These are phyloP conservation scores for Penicillium crustosum DNA, from an alignment of 2,329 filamentous ascomycete species.

Conservation along the genomic window DNA sequence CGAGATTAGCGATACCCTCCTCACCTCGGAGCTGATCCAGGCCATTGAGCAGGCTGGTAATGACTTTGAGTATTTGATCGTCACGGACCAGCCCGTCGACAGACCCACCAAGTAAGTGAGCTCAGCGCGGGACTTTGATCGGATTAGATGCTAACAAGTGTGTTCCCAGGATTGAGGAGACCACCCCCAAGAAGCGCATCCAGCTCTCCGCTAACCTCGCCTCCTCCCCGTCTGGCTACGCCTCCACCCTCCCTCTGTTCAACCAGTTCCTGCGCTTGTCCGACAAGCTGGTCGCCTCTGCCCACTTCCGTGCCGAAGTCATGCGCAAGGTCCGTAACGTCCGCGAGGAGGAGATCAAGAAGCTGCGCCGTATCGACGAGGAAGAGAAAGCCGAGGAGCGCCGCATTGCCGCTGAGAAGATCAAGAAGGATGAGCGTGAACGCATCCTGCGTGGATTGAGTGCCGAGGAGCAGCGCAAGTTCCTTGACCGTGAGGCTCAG, in stretches of 20 bases:
- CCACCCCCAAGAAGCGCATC: constrained; percentile 79
- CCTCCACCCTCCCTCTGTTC: constrained; percentile 71
- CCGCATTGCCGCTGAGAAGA: constrained; percentile 53
- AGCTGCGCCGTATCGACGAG: constrained; percentile 76
- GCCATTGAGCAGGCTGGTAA: constrained; percentile 78
- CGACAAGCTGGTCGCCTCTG: constrained; percentile 72
- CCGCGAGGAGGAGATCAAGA: constrained; percentile 76
- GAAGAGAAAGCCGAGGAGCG: constrained; percentile 66
- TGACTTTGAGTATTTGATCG: constrained; percentile 78
- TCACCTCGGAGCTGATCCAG: constrained; percentile 83
- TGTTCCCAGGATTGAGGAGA: constrained; percentile 71
- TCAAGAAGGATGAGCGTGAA: constrained; percentile 88
- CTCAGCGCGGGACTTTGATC: neutral
- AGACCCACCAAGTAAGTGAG: constrained; percentile 74
- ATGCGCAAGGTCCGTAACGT: constrained; percentile 76
- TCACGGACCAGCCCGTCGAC: constrained; percentile 85
- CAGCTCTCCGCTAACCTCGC: constrained; percentile 72
- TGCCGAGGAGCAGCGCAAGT: constrained; percentile 83
- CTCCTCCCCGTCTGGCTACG: constrained; percentile 61
- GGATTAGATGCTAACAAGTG: constrained; percentile 3
- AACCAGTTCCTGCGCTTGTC: constrained; percentile 79
- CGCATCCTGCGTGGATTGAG: constrained; percentile 73
- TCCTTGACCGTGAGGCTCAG: constrained; percentile 75
- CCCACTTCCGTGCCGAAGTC: constrained; percentile 88
- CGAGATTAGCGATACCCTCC: constrained; percentile 82